Evolutionary conservation across 164 flowering plant genomes (phyloP), one percentile per base, ranked within the genome.

Genomic region (Nymphaea colorata): DNA sequence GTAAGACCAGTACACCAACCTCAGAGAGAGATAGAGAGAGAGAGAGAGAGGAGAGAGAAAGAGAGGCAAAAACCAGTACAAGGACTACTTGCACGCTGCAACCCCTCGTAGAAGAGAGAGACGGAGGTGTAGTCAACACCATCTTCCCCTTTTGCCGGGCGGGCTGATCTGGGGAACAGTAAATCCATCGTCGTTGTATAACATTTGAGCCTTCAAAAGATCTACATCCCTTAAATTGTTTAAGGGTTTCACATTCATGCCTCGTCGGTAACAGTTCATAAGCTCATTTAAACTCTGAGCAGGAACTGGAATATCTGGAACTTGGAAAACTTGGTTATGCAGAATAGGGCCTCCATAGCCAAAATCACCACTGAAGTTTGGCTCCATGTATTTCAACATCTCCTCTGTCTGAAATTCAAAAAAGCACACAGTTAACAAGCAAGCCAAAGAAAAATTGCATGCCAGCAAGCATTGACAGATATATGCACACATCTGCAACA

Each of bases 151-250:
- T 82, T 89, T 89, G 6, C 79, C 65, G 36, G 82, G 79, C 62
- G 84, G 81, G 43, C 73, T 82, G 66, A 91, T 83, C 68, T 88
- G 88, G 66, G 96, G 98, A 61, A 91, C 98, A 14, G 84, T 81
- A 42, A 85, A 79, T 18, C 71, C 79, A 67, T 89, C 88, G 15
- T 87, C 89, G 3, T 41, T 66, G 82, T 82, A 70, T 53, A 75
- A 72, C 72, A 69, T 78, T 71, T 61, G 75, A 59, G 4, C 44
- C 57, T 73, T 72, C 11, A 57, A 47, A 42, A 67, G 66, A 69
- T 42, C 74, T n/a, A 65, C 64, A 12, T 73, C 72, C 53, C 69
- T 71, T 3, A 59, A 18, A 25, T 76, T 78, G 66, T 79, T 83
- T 63, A 74, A 71, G 44, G 71, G 69, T 44, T 44, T 12, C 45